Percentiles rank a stretch among this genome's conserved stretches.
Conservation (phyloP, 2,329 filamentous ascomycete species). For the Aspergillus calidoustus region DNA sequence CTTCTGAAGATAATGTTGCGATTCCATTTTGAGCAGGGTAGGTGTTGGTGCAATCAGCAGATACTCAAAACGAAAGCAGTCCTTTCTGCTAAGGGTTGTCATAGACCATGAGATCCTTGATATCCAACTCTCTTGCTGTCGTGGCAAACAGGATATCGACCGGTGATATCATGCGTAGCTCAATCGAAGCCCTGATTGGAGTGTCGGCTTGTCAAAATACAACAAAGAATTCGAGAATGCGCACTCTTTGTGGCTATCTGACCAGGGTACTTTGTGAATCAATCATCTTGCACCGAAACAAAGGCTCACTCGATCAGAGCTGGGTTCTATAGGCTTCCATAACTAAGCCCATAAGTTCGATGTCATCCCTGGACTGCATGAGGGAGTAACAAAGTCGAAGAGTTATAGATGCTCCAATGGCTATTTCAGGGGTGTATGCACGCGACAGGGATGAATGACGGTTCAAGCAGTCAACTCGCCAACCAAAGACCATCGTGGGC, state of each 20-base stretch:
- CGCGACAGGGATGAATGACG: neutral
- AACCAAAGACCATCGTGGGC: neutral
- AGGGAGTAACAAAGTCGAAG: neutral
- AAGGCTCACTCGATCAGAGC: no score
- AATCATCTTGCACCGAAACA: no score
- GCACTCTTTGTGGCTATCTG: neutral
- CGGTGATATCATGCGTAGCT: neutral
- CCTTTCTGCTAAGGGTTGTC: neutral
- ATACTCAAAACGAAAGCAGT: neutral
- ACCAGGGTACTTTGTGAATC: neutral
- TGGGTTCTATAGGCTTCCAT: neutral
- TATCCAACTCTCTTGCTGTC: neutral
- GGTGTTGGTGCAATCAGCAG: neutral
- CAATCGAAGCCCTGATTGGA: neutral
- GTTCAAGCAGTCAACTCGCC: neutral
- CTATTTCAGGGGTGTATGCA: neutral
- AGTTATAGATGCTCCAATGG: neutral
- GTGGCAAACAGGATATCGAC: neutral
- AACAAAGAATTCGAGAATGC: neutral
- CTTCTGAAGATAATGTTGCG: neutral
- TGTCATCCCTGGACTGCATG: neutral
- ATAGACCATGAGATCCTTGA: neutral
- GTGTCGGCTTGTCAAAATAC: neutral
- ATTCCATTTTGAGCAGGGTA: neutral
- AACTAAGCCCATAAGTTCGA: neutral